Base-by-base conservation (phyloP, 2,329 filamentous ascomycete species). In the Ascochyta rabiei region DNA sequence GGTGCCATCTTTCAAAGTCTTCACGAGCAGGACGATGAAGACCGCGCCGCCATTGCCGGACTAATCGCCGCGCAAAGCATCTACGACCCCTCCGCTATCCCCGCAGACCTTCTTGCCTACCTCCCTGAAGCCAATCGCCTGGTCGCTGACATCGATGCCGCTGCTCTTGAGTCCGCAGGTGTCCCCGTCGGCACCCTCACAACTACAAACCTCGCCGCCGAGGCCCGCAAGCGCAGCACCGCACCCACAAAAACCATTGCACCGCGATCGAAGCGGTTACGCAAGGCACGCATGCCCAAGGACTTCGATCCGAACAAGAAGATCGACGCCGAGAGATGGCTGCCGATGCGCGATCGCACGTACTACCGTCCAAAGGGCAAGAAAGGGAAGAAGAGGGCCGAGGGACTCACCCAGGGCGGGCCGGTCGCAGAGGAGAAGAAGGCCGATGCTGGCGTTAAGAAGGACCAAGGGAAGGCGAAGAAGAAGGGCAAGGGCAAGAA, bases 241-340 rank as follows among this genome's bases (percentile, higher is more conserved):
- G 69, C 56, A 57, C 73, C 63, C 55, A 69, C 40, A 62, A 81
- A 81, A 60, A 57, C 63, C 3, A 77, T 74, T 18, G 66, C 79
- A 8, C 76, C 78, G 31, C 86, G 85, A 69, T 79, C 83, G 56
- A 86, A 85, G 69, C 84, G 83, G 67, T 80, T 82, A 31, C 79
- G 82, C 42, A 81, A 83, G 71, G 83, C 80, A 52, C 85, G 84
- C 64, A 79, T 90, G 67, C 89, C 89, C 28, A 91, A 90, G 76
- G 83, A 87, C 67, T 90, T 86, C 68, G 90, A 91, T 55, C 84
- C 90, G 47, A 85, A 83, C 64, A 96, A 92, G 80, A 87, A 86
- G 61, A 84, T 90, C 30, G 95, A 99, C 74, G 88, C 91, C 0
- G 95, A 99, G 77, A 84, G 95, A 59, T 99, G 95, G 95, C 77